phyloP scores from a whole-genome alignment of 2,329 filamentous ascomycete species.

The Ceratocystis papillata region DNA sequence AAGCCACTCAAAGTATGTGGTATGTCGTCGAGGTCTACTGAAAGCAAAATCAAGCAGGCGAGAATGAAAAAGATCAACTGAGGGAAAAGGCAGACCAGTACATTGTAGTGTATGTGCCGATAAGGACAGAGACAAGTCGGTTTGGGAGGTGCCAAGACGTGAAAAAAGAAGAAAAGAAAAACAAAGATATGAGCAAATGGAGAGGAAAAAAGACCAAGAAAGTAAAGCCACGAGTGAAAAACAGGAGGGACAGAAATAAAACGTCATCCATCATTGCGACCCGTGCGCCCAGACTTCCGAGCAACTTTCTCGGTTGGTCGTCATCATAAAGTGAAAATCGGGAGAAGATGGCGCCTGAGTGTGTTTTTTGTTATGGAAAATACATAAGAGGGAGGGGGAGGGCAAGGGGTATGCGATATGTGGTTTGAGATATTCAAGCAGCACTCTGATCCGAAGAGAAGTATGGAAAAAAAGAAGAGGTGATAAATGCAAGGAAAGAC shows the following conservation, averaged over 20 bases:
- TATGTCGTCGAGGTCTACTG: not conserved
- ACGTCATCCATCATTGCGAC: conserved; percentile 1
- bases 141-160: not conserved
- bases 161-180: not conserved
- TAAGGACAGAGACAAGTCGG: not conserved
- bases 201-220: not conserved
- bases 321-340: conserved; percentile 9
- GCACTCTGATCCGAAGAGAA: not conserved
- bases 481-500: conserved; percentile 15
- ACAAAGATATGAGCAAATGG: not conserved
- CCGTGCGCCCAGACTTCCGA: conserved; percentile 10
- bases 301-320: conserved; percentile 9
- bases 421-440: not conserved
- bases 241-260: not conserved
- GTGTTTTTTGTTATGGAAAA: not conserved
- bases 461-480: not conserved
- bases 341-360: not conserved
- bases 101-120: not conserved
- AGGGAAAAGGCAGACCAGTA: not conserved
- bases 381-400: conserved; percentile 1
- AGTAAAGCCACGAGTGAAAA: not conserved
- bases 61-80: not conserved
- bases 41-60: not conserved
- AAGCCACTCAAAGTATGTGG: not conserved
- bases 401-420: not conserved